Conservation (phyloP, 2,329 filamentous ascomycete genomes). For the Botrytis porri region DNA sequence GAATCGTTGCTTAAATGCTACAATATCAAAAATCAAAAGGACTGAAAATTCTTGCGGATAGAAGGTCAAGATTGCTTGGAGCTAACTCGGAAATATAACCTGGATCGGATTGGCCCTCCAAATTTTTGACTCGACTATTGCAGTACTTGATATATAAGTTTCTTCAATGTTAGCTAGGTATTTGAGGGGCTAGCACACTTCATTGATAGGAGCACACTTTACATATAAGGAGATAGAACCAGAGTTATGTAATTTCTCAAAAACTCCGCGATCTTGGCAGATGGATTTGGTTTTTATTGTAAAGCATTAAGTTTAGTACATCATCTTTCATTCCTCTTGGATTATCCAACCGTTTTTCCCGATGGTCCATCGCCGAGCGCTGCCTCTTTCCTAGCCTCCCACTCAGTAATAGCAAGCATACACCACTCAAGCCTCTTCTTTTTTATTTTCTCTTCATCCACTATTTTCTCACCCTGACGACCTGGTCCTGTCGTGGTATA, state of each 20-base stretch:
- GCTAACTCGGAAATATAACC: not conserved
- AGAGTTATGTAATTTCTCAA: not conserved
- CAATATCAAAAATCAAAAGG: not conserved
- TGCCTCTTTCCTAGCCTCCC: conserved; percentile 5
- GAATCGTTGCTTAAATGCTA: not conserved
- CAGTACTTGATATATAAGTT: not conserved
- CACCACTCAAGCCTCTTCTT: conserved; percentile 9
- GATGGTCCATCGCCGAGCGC: no score
- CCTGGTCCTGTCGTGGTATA: not conserved
- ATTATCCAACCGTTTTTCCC: not conserved
- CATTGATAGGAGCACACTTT: not conserved
- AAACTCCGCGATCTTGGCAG: not conserved
- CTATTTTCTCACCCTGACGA: not conserved
- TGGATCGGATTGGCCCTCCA: not conserved
- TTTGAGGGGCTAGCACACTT: not conserved
- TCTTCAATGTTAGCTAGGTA: no score
- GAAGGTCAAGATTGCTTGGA: not conserved
- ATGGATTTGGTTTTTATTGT: not conserved
- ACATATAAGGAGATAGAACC: not conserved
- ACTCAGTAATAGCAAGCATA: conserved; percentile 14
- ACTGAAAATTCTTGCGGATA: not conserved
- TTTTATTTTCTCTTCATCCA: not conserved
- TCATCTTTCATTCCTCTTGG: not conserved
- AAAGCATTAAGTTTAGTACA: not conserved
- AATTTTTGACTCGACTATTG: not conserved